phyloP scores from a whole-genome alignment of 805 yeast genomes.

The Diddensiella caesifluorescens region DNA sequence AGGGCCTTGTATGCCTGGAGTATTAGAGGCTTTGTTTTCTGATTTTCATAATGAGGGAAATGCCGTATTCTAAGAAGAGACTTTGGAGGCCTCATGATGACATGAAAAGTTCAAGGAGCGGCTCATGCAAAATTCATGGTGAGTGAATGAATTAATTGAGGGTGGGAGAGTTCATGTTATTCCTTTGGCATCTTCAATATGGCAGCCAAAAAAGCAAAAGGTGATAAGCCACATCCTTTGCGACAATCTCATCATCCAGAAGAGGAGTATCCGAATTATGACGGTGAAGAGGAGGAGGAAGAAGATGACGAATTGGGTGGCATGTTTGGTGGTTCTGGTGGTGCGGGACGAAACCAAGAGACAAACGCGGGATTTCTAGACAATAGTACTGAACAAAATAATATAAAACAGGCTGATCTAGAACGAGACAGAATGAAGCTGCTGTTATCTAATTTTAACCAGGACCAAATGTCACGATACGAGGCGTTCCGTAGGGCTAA shows the following conservation, averaged over 20 bases:
- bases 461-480: conserved; percentile 80
- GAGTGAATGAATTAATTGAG: too few species aligned
- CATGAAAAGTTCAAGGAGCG: conserved; percentile 1
- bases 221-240: neutral
- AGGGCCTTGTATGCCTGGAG: conserved; percentile 14
- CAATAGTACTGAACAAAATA: neutral
- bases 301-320: conserved; percentile 14
- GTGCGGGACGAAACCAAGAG: neutral
- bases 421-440: conserved; percentile 38
- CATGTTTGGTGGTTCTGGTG: conserved; percentile 6
- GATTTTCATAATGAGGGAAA: conserved; percentile 18
- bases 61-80: conserved; percentile 8
- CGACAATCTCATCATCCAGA: conserved; percentile 1
- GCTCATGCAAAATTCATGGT: neutral
- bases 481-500: conserved; percentile 82
- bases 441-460: conserved; percentile 65
- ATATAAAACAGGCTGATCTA: conserved; percentile 12
- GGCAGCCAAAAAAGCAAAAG: neutral
- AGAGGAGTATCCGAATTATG: conserved; percentile 8
- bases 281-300: conserved; percentile 19
- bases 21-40: conserved; percentile 6
- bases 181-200: too few species aligned
- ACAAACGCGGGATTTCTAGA: too few species aligned
- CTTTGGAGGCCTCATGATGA: conserved; percentile 12
- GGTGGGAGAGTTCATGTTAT: too few species aligned